Conservation (phyloP, 2,329 filamentous ascomycete genomes). For the Talaromyces sp. region DNA sequence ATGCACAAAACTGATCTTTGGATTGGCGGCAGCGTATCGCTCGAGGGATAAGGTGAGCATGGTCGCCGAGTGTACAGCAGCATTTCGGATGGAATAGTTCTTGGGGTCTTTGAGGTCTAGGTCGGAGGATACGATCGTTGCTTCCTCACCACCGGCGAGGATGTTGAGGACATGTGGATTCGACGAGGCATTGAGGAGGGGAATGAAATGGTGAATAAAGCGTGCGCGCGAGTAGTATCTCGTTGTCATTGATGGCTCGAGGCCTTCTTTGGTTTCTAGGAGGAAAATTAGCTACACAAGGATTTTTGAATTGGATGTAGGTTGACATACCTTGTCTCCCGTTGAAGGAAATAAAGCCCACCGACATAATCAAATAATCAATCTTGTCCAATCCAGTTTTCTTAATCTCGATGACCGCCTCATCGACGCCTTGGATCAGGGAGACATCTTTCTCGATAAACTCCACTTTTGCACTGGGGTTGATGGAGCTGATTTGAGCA, state of each 20-base stretch:
- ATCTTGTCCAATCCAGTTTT: neutral
- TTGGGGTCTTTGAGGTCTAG: neutral
- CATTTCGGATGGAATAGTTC: neutral
- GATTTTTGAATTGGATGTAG: neutral
- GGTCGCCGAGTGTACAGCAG: neutral
- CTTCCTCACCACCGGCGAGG: slow-evolving; percentile 1
- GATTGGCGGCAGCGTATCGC: neutral
- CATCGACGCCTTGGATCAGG: neutral
- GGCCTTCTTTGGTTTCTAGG: neutral
- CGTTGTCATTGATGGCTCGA: neutral
- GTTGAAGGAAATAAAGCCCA: slow-evolving; percentile 1
- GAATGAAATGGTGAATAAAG: neutral
- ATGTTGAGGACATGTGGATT: neutral
- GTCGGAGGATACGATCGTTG: neutral
- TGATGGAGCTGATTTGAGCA: neutral
- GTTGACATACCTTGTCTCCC: neutral
- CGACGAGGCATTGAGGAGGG: neutral
- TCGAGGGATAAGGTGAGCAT: slow-evolving; percentile 3
- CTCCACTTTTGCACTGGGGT: neutral
- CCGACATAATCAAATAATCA: slow-evolving; percentile 1
- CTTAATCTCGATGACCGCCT: neutral
- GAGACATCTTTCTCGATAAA: slow-evolving; percentile 3
- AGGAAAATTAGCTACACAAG: neutral
- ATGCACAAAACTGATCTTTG: slow-evolving; percentile 4
- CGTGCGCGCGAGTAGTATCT: slow-evolving; percentile 5